Evolutionary conservation across 257 asterid species (phyloP).

Genomic region (Nicotiana sylvestris): DNA sequence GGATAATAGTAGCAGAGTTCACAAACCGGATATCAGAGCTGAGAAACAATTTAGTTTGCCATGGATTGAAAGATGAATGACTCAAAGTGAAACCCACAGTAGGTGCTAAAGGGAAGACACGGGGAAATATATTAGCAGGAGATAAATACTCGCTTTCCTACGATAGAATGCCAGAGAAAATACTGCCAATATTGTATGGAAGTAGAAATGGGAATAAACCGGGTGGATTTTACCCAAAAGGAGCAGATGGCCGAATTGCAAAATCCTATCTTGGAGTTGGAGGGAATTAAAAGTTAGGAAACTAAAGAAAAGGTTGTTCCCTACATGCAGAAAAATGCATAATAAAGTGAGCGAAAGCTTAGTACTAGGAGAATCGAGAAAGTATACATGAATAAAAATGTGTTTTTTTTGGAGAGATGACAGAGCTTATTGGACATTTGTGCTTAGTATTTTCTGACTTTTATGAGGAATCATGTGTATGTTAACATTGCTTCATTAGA

Average conservation of each 20-base stretch:
- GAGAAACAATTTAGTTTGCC: slow-evolving; percentile 45
- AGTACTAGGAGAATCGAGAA: no score
- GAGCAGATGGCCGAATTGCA: slow-evolving; percentile 65
- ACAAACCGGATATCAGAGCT: slow-evolving; percentile 44
- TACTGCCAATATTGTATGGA: slow-evolving; percentile 58
- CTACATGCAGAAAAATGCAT: not conserved
- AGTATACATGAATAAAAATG: no score
- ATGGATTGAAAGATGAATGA: slow-evolving; percentile 75
- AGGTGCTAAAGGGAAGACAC: slow-evolving; percentile 60
- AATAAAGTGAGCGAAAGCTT: not conserved
- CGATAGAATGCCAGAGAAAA: no score
- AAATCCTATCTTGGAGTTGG: slow-evolving; percentile 31
- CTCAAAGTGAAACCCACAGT: slow-evolving; percentile 26
- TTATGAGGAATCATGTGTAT: no score
- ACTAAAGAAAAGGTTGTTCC: not conserved
- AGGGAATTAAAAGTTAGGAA: not conserved
- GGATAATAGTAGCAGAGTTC: slow-evolving; percentile 46
- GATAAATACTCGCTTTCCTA: slow-evolving; percentile 11
- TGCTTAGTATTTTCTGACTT: no score
- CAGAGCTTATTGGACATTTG: no score
- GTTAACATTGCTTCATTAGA: no score
- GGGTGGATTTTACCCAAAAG: slow-evolving; percentile 78
- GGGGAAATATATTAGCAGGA: slow-evolving; percentile 63
- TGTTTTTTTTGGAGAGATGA: no score
- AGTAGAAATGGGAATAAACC: slow-evolving; percentile 46